Percentiles rank a stretch among this genome's conserved stretches.
These are phyloP conservation scores for Lyophyllum semitale DNA, from an alignment of 768 basidiomycete species.

Conservation along the genomic window DNA sequence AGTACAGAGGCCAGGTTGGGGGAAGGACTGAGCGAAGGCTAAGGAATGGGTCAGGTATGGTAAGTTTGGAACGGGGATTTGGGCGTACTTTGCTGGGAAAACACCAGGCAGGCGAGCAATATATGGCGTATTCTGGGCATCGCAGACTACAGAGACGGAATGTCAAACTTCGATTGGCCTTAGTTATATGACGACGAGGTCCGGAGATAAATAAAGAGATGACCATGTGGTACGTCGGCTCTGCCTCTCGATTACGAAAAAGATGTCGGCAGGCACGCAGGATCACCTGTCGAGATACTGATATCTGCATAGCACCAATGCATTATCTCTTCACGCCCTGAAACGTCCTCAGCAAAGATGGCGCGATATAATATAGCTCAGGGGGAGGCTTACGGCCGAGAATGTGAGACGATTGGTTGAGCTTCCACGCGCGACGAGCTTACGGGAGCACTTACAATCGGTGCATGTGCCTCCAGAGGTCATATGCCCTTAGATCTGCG, in stretches of 20 bases:
- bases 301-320: background rate
- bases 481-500: background rate
- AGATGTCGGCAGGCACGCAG: background rate
- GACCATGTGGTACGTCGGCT: background rate
- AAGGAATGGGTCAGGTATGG: background rate
- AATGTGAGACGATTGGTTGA: background rate
- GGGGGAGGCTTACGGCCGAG: too few relatives aligned
- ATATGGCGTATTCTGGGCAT: background rate
- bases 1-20: background rate
- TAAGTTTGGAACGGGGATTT: background rate
- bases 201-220: background rate
- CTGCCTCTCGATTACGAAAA: background rate
- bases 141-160: background rate
- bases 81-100: background rate
- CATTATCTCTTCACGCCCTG: too few relatives aligned
- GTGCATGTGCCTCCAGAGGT: background rate
- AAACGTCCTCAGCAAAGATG: background rate
- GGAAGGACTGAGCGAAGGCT: constrained; percentile 5
- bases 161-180: background rate
- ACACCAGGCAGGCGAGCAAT: background rate
- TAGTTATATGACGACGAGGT: background rate
- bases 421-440: background rate
- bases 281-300: background rate
- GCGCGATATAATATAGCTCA: background rate
- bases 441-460: background rate